Percentiles rank a stretch among this genome's conserved stretches.
Conservation (phyloP, 768 basidiomycete species). For the Suillus clintonianus region DNA sequence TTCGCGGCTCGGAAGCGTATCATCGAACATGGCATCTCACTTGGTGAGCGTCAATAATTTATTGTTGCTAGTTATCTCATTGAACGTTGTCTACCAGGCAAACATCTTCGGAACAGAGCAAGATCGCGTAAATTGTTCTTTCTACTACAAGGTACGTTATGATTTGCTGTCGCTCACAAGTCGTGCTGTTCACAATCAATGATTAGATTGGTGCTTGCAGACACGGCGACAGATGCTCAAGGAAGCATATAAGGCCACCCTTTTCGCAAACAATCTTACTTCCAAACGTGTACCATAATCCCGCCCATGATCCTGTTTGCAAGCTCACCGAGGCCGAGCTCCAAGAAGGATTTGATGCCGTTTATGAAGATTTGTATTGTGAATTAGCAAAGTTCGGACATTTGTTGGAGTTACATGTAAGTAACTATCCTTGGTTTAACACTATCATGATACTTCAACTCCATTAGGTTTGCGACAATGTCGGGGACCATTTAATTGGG, state of each 20-base stretch:
- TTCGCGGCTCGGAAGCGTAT: conserved; percentile 6
- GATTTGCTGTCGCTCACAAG: neutral
- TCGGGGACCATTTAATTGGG: conserved; percentile 97
- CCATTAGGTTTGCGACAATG: conserved; percentile 90
- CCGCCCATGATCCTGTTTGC: conserved; percentile 89
- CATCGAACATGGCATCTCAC: conserved; percentile 64
- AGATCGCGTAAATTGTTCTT: conserved; percentile 97
- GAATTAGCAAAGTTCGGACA: conserved; percentile 95
- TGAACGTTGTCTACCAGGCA: conserved; percentile 49
- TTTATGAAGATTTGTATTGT: conserved; percentile 95
- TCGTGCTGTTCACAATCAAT: conserved; percentile 2
- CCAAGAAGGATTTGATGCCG: conserved; percentile 89
- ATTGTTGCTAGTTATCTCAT: neutral
- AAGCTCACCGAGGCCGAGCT: conserved; percentile 85
- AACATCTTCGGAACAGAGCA: conserved; percentile 96
- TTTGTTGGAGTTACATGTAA: conserved; percentile 90
- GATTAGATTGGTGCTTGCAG: conserved; percentile 94
- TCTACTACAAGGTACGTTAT: conserved; percentile 87
- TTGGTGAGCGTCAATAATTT: conserved; percentile 49
- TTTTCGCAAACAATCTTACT: conserved; percentile 97
- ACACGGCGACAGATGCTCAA: conserved; percentile 96
- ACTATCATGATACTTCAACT: neutral
- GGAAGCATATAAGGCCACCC: conserved; percentile 97
- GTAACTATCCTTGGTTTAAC: conserved; percentile 25
- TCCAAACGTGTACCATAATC: conserved; percentile 98